Percentiles rank a stretch among this genome's conserved stretches.
phyloP scores from a whole-genome alignment of 495 filamentous ascomycete genomes.

The Penicillium paxilli region DNA sequence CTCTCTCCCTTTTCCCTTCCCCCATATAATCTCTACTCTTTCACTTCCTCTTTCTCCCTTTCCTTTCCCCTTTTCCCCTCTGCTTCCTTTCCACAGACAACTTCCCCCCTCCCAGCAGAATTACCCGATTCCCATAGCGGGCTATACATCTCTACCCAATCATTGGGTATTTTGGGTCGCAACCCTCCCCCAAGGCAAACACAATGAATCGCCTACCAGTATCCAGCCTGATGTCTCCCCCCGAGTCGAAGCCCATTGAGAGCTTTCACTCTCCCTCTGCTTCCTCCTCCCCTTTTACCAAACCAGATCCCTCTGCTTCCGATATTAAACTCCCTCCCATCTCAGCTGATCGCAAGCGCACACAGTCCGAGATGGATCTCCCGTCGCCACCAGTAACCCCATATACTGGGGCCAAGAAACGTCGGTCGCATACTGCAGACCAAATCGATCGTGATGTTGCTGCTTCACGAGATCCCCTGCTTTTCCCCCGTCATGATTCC shows the following conservation, averaged over 20 bases:
- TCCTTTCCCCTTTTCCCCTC: not conserved
- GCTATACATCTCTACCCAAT: slow-evolving; percentile 8
- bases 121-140: not conserved
- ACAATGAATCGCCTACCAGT: slow-evolving; percentile 53
- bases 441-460: slow-evolving; percentile 37
- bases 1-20: slow-evolving; percentile 1
- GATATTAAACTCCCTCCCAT: slow-evolving; percentile 51
- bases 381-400: slow-evolving; percentile 76
- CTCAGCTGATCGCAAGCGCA: slow-evolving; percentile 48
- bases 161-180: slow-evolving; percentile 7
- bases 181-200: slow-evolving; percentile 21
- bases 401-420: slow-evolving; percentile 54
- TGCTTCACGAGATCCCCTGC: slow-evolving; percentile 57
- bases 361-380: slow-evolving; percentile 51
- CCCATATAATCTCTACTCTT: no score
- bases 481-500: slow-evolving; percentile 56
- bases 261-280: slow-evolving; percentile 51
- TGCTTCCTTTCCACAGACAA: not conserved
- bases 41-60: not conserved
- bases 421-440: slow-evolving; percentile 45
- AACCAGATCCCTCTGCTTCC: slow-evolving; percentile 29
- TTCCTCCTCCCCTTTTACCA: slow-evolving; percentile 36
- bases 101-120: not conserved
- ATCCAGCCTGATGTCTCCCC: slow-evolving; percentile 74
- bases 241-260: slow-evolving; percentile 63